A percentile compares a stretch with the other conserved stretches of the same genome.
phyloP scores from a whole-genome alignment of 805 yeast genomes.

The Candida gorgasii region DNA sequence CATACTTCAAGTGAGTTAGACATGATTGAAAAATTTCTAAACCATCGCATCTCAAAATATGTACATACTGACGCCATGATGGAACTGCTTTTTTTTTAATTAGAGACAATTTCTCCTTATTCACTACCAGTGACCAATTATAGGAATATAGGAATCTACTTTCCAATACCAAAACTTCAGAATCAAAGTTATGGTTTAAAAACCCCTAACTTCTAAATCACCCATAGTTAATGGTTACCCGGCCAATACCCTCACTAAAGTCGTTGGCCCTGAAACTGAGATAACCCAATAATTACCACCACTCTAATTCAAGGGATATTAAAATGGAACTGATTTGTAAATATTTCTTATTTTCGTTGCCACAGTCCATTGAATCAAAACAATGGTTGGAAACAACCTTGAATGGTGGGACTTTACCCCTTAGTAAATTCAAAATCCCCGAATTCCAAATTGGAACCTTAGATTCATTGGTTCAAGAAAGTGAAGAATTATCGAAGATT shows the following conservation, averaged over 20 bases:
- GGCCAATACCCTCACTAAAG: conserved; percentile 3
- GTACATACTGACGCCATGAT: background rate
- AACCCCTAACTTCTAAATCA: background rate
- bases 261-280: conserved; percentile 7
- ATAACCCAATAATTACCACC: background rate
- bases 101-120: too few species aligned
- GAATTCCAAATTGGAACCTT: conserved; percentile 91
- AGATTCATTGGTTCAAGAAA: conserved; percentile 85
- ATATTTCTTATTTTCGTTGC: conserved; percentile 59
- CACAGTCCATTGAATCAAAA: conserved; percentile 49
- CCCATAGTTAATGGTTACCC: conserved; percentile 6
- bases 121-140: too few species aligned
- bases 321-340: conserved; percentile 38
- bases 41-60: conserved; percentile 11
- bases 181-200: too few species aligned
- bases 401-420: conserved; percentile 58
- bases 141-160: too few species aligned
- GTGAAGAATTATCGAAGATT: conserved; percentile 82
- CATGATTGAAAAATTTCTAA: conserved; percentile 30
- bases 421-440: conserved; percentile 66
- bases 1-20: conserved; percentile 63
- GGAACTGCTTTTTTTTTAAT: too few species aligned
- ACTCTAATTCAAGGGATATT: background rate
- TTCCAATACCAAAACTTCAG: too few species aligned
- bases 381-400: conserved; percentile 59